Conservation (phyloP, 768 basidiomycete species). For the Hebeloma cylindrosporum region DNA sequence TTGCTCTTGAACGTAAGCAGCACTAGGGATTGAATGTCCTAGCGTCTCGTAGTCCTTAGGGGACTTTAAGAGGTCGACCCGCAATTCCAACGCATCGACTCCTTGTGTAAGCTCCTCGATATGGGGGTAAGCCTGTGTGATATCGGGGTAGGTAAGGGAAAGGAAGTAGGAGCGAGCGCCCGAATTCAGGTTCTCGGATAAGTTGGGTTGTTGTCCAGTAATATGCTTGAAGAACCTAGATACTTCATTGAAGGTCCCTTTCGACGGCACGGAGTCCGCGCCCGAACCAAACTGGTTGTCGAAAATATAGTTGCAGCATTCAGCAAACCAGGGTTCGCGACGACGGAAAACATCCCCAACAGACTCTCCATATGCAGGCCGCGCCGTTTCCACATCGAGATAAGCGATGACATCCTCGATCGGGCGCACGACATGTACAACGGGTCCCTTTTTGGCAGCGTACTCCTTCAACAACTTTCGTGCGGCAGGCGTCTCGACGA, state of each 20-base stretch:
- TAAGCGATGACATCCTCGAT: constrained; percentile 81
- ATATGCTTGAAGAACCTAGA: constrained; percentile 88
- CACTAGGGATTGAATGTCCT: constrained; percentile 59
- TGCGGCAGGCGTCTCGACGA: constrained; percentile 83
- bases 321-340: constrained; percentile 82
- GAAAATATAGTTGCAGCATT: constrained; percentile 82
- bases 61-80: constrained; percentile 82
- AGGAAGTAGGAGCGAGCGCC: constrained; percentile 87
- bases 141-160: constrained; percentile 87
- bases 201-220: constrained; percentile 68
- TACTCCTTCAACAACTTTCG: constrained; percentile 72
- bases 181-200: constrained; percentile 49
- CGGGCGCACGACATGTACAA: constrained; percentile 83
- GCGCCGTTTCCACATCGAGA: constrained; percentile 67
- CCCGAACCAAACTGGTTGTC: constrained; percentile 61
- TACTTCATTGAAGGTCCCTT: constrained; percentile 59
- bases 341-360: constrained; percentile 82
- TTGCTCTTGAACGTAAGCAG: constrained; percentile 76
- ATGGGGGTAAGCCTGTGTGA: constrained; percentile 63
- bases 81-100: constrained; percentile 90
- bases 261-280: constrained; percentile 20
- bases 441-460: constrained; percentile 57
- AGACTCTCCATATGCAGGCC: constrained; percentile 89
- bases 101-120: constrained; percentile 79
- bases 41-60: constrained; percentile 44